Percentiles rank a stretch among this genome's conserved stretches.
Evolutionary conservation across 495 filamentous ascomycete species (phyloP).

Genomic region (Aspergillus avenaceus): DNA sequence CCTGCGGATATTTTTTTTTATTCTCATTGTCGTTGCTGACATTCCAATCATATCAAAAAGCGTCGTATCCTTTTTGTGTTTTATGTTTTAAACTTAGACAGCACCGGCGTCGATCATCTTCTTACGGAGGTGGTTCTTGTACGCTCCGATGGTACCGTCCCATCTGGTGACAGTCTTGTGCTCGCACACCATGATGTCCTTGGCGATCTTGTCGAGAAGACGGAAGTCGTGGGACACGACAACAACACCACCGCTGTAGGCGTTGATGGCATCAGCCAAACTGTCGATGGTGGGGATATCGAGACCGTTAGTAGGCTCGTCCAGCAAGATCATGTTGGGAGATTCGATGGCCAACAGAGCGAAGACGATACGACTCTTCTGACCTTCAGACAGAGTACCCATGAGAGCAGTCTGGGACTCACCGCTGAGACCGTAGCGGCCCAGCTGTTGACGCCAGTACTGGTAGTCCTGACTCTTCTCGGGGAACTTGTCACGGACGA

Average conservation of each 20-base stretch:
- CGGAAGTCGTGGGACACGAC: slow-evolving; percentile 99
- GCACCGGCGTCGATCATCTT: slow-evolving; percentile 72
- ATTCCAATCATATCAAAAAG: slow-evolving; percentile 36
- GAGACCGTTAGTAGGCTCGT: slow-evolving; percentile 98
- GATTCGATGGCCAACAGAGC: slow-evolving; percentile 92
- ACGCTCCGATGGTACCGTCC: slow-evolving; percentile 84
- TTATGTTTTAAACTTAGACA: slow-evolving; percentile 33
- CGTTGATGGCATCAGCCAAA: slow-evolving; percentile 95
- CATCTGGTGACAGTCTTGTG: slow-evolving; percentile 86
- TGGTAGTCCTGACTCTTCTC: slow-evolving; percentile 94
- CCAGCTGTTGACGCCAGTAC: slow-evolving; percentile 98
- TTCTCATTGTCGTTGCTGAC: slow-evolving; percentile 34
- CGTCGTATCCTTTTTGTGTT: background rate
- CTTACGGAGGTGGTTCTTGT: slow-evolving; percentile 98
- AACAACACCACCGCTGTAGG: slow-evolving; percentile 92
- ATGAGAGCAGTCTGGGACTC: slow-evolving; percentile 95
- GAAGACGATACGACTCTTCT: slow-evolving; percentile 97
- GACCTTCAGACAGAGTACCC: slow-evolving; percentile 95
- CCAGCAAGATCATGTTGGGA: slow-evolving; percentile 96
- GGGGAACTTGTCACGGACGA: slow-evolving; percentile 91
- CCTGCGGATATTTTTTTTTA: slow-evolving; percentile 5
- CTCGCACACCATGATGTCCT: slow-evolving; percentile 99
- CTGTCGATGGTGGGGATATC: slow-evolving; percentile 99
- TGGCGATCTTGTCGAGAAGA: slow-evolving; percentile 98
- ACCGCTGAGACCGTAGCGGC: slow-evolving; percentile 85